These are phyloP conservation scores for Pugionium dolabratum DNA, from an alignment of 345 rosid genomes.

Conservation along the genomic window DNA sequence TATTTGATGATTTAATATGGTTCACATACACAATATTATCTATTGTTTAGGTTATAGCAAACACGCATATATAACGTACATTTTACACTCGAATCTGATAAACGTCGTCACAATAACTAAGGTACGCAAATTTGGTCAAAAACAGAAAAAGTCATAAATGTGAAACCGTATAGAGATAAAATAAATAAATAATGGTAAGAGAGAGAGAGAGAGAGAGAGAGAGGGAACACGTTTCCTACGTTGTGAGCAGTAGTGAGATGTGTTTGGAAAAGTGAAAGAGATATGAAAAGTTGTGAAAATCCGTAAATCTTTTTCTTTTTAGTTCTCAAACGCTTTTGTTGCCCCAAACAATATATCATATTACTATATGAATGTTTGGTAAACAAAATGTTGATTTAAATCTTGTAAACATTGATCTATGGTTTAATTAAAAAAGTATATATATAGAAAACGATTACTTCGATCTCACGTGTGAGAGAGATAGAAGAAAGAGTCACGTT, in stretches of 20 bases:
- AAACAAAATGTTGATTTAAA: constrained; percentile 6
- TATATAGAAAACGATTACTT: constrained; percentile 1
- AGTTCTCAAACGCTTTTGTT: constrained; percentile 9
- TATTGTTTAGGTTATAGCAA: not conserved
- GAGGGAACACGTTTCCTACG: constrained; percentile 45
- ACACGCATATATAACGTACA: constrained; percentile 7
- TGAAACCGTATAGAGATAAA: constrained; percentile 27
- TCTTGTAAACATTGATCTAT: constrained; percentile 2
- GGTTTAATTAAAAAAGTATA: not conserved
- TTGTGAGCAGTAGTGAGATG: constrained; percentile 42
- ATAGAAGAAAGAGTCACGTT: constrained; percentile 1
- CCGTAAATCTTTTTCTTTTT: constrained; percentile 1
- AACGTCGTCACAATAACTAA: not conserved
- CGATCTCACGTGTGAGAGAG: constrained; percentile 11
- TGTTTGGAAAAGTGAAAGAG: constrained; percentile 31
- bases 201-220: constrained; percentile 26
- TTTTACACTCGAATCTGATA: not conserved
- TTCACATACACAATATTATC: not conserved
- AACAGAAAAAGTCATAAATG: constrained; percentile 13
- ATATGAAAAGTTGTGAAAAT: constrained; percentile 25
- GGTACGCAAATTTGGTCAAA: not conserved
- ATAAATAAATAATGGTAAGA: constrained; percentile 5
- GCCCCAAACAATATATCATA: constrained; percentile 29
- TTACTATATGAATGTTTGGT: constrained; percentile 13
- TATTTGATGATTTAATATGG: not conserved